A percentile compares a stretch with the other conserved stretches of the same genome.
Conservation (phyloP, 768 basidiomycete genomes). For the Boletales sp. region DNA sequence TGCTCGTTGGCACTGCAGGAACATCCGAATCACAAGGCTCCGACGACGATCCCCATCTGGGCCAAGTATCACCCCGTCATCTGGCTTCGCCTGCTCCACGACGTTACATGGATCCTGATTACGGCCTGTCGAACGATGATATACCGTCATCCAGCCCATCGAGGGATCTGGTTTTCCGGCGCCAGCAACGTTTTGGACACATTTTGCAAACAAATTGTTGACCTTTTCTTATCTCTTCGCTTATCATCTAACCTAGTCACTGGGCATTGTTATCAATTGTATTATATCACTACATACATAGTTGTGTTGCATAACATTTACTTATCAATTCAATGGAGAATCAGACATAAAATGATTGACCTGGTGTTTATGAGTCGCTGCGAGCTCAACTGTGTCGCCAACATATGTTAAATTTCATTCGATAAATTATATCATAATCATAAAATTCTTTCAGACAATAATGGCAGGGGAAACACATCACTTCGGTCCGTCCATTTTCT, state of each 20-base stretch:
- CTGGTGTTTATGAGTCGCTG: too few species aligned
- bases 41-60: conserved; percentile 61
- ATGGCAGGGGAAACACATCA: too few species aligned
- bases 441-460: too few species aligned
- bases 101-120: conserved; percentile 31
- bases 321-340: conserved; percentile 1
- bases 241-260: conserved; percentile 16
- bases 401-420: too few species aligned
- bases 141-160: conserved; percentile 45
- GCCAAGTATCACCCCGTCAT: conserved; percentile 69
- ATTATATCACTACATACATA: conserved; percentile 18
- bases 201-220: conserved; percentile 4
- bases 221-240: conserved; percentile 5
- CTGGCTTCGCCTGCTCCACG: conserved; percentile 59
- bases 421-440: not conserved
- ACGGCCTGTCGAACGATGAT: conserved; percentile 48
- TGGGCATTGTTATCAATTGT: conserved; percentile 21
- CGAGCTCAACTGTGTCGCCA: too few species aligned
- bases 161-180: conserved; percentile 40
- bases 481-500: conserved; percentile 22
- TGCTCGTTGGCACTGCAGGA: conserved; percentile 17
- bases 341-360: too few species aligned
- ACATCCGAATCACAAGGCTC: conserved; percentile 35
- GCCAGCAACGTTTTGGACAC: conserved; percentile 32
- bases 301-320: conserved; percentile 8